Percentiles rank a stretch among this genome's conserved stretches.
Evolutionary conservation across 108 stramenopile genomes (phyloP).

Genomic region (Fistulifera solaris): DNA sequence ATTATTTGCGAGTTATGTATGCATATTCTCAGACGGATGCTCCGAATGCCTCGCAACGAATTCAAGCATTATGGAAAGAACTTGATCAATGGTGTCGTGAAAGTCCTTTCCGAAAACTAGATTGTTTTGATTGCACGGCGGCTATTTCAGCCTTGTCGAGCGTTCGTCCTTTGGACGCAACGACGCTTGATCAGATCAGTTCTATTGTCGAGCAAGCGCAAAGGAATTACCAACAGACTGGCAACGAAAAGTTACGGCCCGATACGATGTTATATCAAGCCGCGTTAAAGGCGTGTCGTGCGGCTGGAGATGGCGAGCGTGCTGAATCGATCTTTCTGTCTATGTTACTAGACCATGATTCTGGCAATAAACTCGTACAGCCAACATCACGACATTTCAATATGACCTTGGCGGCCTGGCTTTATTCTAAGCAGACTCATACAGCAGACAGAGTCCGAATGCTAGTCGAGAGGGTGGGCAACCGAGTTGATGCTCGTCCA

Average conservation of each 20-base stretch:
- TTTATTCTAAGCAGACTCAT: background rate
- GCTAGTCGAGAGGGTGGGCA: background rate
- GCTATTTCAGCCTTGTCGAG: too few species aligned
- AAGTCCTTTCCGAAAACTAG: too few species aligned
- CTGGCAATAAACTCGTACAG: conserved; percentile 1
- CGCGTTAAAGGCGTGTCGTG: background rate
- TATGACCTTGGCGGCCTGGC: background rate
- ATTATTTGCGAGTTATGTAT: too few species aligned
- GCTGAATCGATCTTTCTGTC: background rate
- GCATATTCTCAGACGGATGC: too few species aligned
- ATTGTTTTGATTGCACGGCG: too few species aligned
- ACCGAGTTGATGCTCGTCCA: background rate
- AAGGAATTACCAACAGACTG: background rate
- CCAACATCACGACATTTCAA: conserved; percentile 1
- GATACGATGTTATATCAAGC: conserved; percentile 2
- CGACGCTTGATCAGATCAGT: too few species aligned
- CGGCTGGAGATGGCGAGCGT: conserved; percentile 1
- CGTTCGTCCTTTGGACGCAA: too few species aligned
- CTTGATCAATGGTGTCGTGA: too few species aligned
- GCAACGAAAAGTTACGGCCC: background rate
- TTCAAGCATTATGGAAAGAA: too few species aligned
- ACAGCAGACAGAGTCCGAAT: background rate
- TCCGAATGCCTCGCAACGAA: too few species aligned
- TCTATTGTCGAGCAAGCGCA: conserved; percentile 1
- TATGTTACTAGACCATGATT: conserved; percentile 1